Evolutionary conservation across 371 early-diverging fungal species (phyloP).

Genomic region (Rhizopus stolonifer): DNA sequence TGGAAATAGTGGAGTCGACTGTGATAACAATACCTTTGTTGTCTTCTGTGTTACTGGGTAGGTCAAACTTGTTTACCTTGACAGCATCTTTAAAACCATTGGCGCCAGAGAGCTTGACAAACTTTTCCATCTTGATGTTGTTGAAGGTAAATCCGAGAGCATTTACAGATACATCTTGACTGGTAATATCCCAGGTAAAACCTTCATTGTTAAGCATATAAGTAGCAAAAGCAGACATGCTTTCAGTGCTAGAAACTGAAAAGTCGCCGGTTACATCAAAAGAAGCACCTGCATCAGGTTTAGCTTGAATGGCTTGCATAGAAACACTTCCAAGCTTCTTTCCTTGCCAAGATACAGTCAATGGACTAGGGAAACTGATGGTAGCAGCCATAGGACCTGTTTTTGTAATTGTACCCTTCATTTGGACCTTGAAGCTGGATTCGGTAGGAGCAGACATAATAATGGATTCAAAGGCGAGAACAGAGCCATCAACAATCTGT

Average conservation of each 20-base stretch:
- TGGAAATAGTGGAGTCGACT: slow-evolving; percentile 41
- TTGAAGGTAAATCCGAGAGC: slow-evolving; percentile 52
- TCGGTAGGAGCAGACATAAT: slow-evolving; percentile 48
- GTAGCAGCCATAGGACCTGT: slow-evolving; percentile 62
- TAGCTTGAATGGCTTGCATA: slow-evolving; percentile 43
- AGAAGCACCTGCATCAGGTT: slow-evolving; percentile 39
- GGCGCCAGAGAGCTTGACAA: slow-evolving; percentile 47
- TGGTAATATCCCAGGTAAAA: slow-evolving; percentile 53
- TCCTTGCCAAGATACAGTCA: slow-evolving; percentile 49
- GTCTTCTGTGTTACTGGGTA: slow-evolving; percentile 48
- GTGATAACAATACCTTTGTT: slow-evolving; percentile 49
- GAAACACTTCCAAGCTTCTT: slow-evolving; percentile 48
- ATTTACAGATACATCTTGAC: slow-evolving; percentile 40
- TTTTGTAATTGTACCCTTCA: slow-evolving; percentile 50
- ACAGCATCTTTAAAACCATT: slow-evolving; percentile 47
- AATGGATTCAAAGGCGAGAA: slow-evolving; percentile 45
- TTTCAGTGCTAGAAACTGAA: slow-evolving; percentile 37
- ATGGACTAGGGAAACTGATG: slow-evolving; percentile 51
- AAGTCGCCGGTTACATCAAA: slow-evolving; percentile 47
- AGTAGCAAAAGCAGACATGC: slow-evolving; percentile 47
- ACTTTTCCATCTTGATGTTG: slow-evolving; percentile 44
- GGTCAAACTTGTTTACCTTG: slow-evolving; percentile 46
- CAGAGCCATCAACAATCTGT: slow-evolving; percentile 50
- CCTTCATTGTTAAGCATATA: slow-evolving; percentile 53
- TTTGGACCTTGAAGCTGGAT: slow-evolving; percentile 45